These are phyloP conservation scores for Ajuga chamaepitys DNA, from an alignment of 257 asterid genomes.

Conservation along the genomic window DNA sequence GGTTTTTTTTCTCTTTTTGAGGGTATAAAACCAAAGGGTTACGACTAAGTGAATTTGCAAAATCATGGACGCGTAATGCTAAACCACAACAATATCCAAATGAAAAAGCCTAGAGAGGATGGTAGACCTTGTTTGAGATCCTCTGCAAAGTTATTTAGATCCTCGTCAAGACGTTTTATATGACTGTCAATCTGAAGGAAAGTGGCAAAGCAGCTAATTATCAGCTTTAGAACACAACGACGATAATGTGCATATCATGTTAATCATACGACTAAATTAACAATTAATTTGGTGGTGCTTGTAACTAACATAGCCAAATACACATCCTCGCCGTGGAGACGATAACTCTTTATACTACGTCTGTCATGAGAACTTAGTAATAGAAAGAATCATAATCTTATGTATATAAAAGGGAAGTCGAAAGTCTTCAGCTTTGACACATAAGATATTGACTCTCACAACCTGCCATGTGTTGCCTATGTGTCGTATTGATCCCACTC, in stretches of 20 bases:
- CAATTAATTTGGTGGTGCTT: neutral
- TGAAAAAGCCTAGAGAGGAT: constrained; percentile 9
- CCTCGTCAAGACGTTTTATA: constrained; percentile 90
- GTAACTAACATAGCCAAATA: neutral
- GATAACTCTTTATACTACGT: neutral
- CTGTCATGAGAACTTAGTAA: neutral
- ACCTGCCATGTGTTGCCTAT: no score
- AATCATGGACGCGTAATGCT: neutral
- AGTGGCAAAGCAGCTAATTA: constrained; percentile 14
- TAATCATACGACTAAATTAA: constrained; percentile 7
- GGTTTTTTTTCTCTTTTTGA: no score
- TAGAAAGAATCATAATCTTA: neutral
- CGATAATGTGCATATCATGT: neutral
- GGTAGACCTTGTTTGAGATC: constrained; percentile 91
- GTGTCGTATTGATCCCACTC: no score
- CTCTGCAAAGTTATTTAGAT: constrained; percentile 81
- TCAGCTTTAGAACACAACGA: constrained; percentile 7
- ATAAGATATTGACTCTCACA: no score
- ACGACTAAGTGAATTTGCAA: neutral
- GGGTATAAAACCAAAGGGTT: neutral
- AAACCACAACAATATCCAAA: neutral
- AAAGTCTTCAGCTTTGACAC: no score
- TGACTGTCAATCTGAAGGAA: constrained; percentile 88
- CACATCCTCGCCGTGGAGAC: neutral
- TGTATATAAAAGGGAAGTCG: no score